Evolutionary conservation across 495 filamentous ascomycete species (phyloP).

Genomic region (Tetracladium marchalianum): DNA sequence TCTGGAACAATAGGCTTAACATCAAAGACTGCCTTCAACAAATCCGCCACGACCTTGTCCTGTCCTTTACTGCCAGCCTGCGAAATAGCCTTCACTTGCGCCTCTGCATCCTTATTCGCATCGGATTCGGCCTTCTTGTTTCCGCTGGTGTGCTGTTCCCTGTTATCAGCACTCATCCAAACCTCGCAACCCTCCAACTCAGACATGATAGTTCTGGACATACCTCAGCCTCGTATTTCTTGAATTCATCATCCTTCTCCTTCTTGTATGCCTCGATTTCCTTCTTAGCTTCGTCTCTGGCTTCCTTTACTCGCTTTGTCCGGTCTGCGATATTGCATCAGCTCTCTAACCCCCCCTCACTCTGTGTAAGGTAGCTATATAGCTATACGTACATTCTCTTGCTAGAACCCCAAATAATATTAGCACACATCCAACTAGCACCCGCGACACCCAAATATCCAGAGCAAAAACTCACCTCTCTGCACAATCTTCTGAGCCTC

Average conservation of each 20-base stretch:
- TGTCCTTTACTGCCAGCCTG: slow-evolving; percentile 67
- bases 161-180: not conserved
- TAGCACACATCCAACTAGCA: slow-evolving; percentile 16
- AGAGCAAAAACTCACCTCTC: slow-evolving; percentile 51
- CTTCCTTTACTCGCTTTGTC: slow-evolving; percentile 93
- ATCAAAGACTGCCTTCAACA: slow-evolving; percentile 70
- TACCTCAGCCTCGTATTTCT: slow-evolving; percentile 90
- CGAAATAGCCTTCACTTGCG: slow-evolving; percentile 73
- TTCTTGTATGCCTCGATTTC: slow-evolving; percentile 93
- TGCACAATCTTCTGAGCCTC: slow-evolving; percentile 99
- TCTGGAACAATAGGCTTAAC: slow-evolving; percentile 60
- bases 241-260: slow-evolving; percentile 87
- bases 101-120: slow-evolving; percentile 50
- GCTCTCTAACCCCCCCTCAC: not conserved
- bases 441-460: not conserved
- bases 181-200: not conserved
- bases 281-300: slow-evolving; percentile 89
- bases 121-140: slow-evolving; percentile 49
- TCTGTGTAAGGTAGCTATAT: not conserved
- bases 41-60: slow-evolving; percentile 66
- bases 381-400: slow-evolving; percentile 54
- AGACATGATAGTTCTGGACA: slow-evolving; percentile 15
- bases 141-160: slow-evolving; percentile 37
- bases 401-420: slow-evolving; percentile 33
- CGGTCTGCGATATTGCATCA: slow-evolving; percentile 51